Evolutionary conservation across 805 yeast species (phyloP).

Genomic region (Saturnispora halmiae): DNA sequence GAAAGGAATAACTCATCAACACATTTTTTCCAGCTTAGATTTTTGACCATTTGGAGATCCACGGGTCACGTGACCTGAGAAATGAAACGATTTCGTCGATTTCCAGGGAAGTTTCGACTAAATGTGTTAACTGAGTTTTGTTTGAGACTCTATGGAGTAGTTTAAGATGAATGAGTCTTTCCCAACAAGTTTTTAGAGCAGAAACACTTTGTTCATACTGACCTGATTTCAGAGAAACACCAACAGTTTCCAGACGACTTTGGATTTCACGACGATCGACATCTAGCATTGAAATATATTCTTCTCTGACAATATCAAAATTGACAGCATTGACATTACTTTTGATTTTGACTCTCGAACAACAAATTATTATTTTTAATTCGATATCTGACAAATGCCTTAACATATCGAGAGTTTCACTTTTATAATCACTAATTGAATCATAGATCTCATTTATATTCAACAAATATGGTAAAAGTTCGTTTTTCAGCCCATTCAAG

Average conservation of each 20-base stretch:
- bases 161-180: slow-evolving; percentile 12
- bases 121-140: slow-evolving; percentile 4
- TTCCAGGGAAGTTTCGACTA: slow-evolving; percentile 10
- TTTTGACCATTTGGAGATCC: slow-evolving; percentile 8
- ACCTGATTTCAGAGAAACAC: slow-evolving; percentile 10
- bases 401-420: slow-evolving; percentile 17
- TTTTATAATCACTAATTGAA: slow-evolving; percentile 7
- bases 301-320: slow-evolving; percentile 69
- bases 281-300: slow-evolving; percentile 52
- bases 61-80: slow-evolving; percentile 1
- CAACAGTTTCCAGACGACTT: slow-evolving; percentile 12
- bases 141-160: slow-evolving; percentile 4
- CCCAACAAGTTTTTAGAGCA: slow-evolving; percentile 17
- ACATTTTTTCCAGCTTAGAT: slow-evolving; percentile 4
- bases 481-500: slow-evolving; percentile 39
- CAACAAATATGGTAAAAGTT: slow-evolving; percentile 34
- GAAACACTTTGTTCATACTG: slow-evolving; percentile 9
- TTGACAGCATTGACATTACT: slow-evolving; percentile 53
- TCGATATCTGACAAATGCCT: slow-evolving; percentile 60
- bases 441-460: slow-evolving; percentile 5
- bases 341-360: slow-evolving; percentile 62
- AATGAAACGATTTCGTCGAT: slow-evolving; percentile 9
- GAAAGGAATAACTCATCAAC: background rate
- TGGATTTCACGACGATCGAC: slow-evolving; percentile 31
- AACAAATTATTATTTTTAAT: slow-evolving; percentile 57